Evolutionary conservation across 345 rosid genomes (phyloP).

Genomic region (Isatis tinctoria): DNA sequence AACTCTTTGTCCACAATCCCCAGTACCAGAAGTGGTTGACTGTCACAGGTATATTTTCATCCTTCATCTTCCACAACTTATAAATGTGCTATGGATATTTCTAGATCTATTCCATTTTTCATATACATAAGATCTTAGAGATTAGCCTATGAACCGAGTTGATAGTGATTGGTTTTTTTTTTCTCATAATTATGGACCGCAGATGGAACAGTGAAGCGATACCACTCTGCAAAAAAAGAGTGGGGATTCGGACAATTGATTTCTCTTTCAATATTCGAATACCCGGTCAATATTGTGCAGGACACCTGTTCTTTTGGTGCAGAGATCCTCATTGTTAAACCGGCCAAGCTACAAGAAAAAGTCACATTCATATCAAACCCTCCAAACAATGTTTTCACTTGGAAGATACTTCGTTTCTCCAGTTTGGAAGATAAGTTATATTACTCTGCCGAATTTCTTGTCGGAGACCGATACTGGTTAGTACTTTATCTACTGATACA

Average conservation of each 20-base stretch:
- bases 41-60: slow-evolving; percentile 21
- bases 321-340: slow-evolving; percentile 29
- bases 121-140: neutral
- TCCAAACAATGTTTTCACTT: slow-evolving; percentile 20
- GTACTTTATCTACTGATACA: neutral
- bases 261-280: slow-evolving; percentile 19
- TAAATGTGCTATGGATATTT: neutral
- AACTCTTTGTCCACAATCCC: slow-evolving; percentile 30
- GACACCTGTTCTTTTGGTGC: slow-evolving; percentile 40
- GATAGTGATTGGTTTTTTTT: neutral
- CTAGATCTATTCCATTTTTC: neutral
- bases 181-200: neutral
- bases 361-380: slow-evolving; percentile 27
- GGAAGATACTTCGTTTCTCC: slow-evolving; percentile 35
- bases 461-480: slow-evolving; percentile 37
- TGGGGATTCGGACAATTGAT: slow-evolving; percentile 33
- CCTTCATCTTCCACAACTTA: neutral
- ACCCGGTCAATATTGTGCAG: neutral
- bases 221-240: slow-evolving; percentile 12
- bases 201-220: slow-evolving; percentile 33
- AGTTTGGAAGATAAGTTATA: slow-evolving; percentile 5
- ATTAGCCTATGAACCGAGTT: neutral
- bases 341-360: slow-evolving; percentile 13
- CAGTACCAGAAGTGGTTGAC: slow-evolving; percentile 19
- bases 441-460: slow-evolving; percentile 18